Base-by-base conservation (phyloP, 2,329 filamentous ascomycete genomes). In the Madurella fahalii region DNA sequence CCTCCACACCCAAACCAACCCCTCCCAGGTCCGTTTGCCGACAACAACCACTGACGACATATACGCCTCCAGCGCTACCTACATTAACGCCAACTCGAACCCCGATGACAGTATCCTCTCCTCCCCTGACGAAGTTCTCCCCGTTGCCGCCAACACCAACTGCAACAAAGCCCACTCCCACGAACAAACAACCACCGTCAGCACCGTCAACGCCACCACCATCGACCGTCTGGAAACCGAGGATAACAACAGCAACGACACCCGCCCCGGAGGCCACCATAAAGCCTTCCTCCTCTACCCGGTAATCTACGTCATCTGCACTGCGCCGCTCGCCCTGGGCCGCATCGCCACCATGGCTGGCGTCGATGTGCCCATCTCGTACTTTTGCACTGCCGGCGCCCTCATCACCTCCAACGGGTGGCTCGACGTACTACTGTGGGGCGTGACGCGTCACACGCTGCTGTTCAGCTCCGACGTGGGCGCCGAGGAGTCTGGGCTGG, bases 291-390 rank as follows among this genome's bases (percentile, higher is more conserved):
- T 84, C 34, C 70, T 83, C 7, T 86, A 86, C 59, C 83, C 83
- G 0, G 60, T 83, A 51, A 79, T 85, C 58, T 86, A 85, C 63
- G 73, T 84, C 32, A 54, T 84, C 18, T 82, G 82, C 65, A 86
- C 82, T 0, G 71, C 82, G 0, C 84, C 83, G 0, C 71, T 86
- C 2, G 82, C 81, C 11, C 72, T 79, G 0, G 79, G 80, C n/a
- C 77, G 82, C 50, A 81, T 86, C 66, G 75, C 76, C 43, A 73
- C 74, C 42, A 82, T 84, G 74, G 72, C 77, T 0, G 76, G 78
- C 2, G 63, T 69, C n/a, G 42, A 68, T 0, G 70, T 80, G 15
- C 72, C 77, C 0, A 67, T 77, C 1, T 61, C 64, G 0, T 82
- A 78, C 61, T 81, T 79, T 64, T 75, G 74, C 64, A 65, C 75